A percentile compares a stretch with the other conserved stretches of the same genome.
Evolutionary conservation across 2,329 filamentous ascomycete genomes (phyloP).

Genomic region (Monilinia fructicola): DNA sequence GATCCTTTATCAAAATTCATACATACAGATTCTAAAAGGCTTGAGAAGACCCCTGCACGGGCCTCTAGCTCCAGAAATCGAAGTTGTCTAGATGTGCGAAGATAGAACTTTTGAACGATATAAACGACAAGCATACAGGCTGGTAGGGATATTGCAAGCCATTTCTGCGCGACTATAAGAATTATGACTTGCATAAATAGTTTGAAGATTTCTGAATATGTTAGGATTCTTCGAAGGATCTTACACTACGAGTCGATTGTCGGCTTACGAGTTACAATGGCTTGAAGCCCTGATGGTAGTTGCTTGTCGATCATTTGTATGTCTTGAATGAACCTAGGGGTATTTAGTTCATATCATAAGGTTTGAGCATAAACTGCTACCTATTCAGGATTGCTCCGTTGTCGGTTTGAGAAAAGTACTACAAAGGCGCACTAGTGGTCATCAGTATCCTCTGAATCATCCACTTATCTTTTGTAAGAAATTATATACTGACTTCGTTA

Average conservation of each 20-base stretch:
- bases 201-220: conserved; percentile 30
- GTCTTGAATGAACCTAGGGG: conserved; percentile 31
- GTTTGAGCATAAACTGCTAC: conserved; percentile 28
- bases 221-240: too few relatives aligned
- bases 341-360: conserved; percentile 8
- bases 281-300: conserved; percentile 38
- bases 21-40: conserved; percentile 44
- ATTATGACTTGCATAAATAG: conserved; percentile 50
- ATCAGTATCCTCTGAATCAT: background rate
- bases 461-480: conserved; percentile 28
- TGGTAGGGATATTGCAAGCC: conserved; percentile 48
- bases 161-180: conserved; percentile 48
- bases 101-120: conserved; percentile 56
- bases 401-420: conserved; percentile 45
- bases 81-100: conserved; percentile 60
- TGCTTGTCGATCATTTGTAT: conserved; percentile 29
- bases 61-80: conserved; percentile 61
- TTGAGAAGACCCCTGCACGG: conserved; percentile 52
- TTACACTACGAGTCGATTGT: too few relatives aligned
- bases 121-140: conserved; percentile 50
- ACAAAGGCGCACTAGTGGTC: conserved; percentile 13
- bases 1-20: conserved; percentile 19
- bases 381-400: conserved; percentile 46
- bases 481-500: conserved; percentile 33
- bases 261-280: conserved; percentile 41